Evolutionary conservation across 2,329 filamentous ascomycete species (phyloP).

Genomic region (Fusarium subtropicale): DNA sequence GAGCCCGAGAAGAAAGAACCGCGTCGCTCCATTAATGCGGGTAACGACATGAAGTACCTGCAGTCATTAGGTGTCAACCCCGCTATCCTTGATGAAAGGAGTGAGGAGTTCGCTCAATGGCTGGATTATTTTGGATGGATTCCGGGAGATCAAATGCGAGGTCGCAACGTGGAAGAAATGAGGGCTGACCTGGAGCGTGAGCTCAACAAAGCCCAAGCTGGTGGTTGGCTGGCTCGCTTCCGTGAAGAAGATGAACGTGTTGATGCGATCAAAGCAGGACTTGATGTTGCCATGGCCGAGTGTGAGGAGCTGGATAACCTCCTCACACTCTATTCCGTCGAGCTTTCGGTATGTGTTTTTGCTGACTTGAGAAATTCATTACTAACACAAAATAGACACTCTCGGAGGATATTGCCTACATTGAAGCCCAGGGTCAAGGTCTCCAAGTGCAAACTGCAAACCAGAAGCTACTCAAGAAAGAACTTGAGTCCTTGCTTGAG

Average conservation of each 20-base stretch:
- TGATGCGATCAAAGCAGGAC: constrained; percentile 83
- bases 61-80: constrained; percentile 82
- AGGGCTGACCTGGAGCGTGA: constrained; percentile 87
- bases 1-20: constrained; percentile 57
- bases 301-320: constrained; percentile 97
- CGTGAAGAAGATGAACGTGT: constrained; percentile 91
- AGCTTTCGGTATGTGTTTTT: constrained; percentile 77
- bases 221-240: constrained; percentile 87
- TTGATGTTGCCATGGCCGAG: constrained; percentile 91
- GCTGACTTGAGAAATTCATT: not conserved
- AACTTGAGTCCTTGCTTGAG: constrained; percentile 87
- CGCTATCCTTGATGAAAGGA: constrained; percentile 78
- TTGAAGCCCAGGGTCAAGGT: constrained; percentile 96
- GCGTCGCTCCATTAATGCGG: constrained; percentile 71
- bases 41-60: constrained; percentile 83
- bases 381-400: constrained; percentile 72
- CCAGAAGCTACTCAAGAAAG: constrained; percentile 90
- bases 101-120: constrained; percentile 83
- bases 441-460: constrained; percentile 97
- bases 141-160: constrained; percentile 77
- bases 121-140: constrained; percentile 92
- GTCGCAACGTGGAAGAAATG: constrained; percentile 81
- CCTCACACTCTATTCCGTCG: constrained; percentile 92
- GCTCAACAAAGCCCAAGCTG: constrained; percentile 89
- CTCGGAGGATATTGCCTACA: constrained; percentile 95